Percentiles rank a stretch among this genome's conserved stretches.
These are phyloP conservation scores for Aspergillus steynii DNA, from an alignment of 495 filamentous ascomycete species.

Conservation along the genomic window DNA sequence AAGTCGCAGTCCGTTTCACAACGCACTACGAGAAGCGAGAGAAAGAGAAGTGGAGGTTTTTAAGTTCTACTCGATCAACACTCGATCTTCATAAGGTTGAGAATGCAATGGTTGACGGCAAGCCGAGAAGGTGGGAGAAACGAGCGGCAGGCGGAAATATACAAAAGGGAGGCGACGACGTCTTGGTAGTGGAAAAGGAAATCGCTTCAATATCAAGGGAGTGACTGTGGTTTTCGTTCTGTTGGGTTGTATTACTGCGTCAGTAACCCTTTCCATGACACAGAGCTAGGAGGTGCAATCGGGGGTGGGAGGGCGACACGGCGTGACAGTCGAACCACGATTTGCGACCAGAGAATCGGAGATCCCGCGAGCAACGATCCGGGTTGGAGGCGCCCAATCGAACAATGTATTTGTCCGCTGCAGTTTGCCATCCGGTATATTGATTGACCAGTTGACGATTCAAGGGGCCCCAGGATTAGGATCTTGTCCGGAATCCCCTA, in stretches of 20 bases:
- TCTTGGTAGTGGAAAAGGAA: constrained; percentile 8
- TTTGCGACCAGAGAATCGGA: constrained; percentile 8
- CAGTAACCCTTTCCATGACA: constrained; percentile 12
- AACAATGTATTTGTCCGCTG: constrained; percentile 42
- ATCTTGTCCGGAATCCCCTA: constrained; percentile 24
- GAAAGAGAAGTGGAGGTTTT: constrained; percentile 11
- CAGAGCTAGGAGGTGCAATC: neutral
- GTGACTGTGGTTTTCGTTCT: neutral
- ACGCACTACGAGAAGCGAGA: constrained; percentile 12
- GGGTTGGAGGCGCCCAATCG: constrained; percentile 18
- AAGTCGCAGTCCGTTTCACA: constrained; percentile 16
- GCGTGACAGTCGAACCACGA: constrained; percentile 6
- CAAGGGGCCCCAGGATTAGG: constrained; percentile 20
- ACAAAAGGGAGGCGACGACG: constrained; percentile 7
- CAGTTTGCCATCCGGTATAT: constrained; percentile 23
- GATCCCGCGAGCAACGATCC: neutral
- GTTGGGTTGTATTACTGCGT: constrained; percentile 12
- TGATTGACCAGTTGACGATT: constrained; percentile 19
- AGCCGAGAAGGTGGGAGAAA: constrained; percentile 10
- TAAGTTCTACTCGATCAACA: constrained; percentile 14
- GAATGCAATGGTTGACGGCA: constrained; percentile 14
- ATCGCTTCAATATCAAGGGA: neutral
- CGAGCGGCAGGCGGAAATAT: constrained; percentile 18
- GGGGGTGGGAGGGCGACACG: constrained; percentile 9
- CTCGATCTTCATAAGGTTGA: constrained; percentile 13